Base-by-base conservation (phyloP, 306 rosid genomes). In the Inga laurina region DNA sequence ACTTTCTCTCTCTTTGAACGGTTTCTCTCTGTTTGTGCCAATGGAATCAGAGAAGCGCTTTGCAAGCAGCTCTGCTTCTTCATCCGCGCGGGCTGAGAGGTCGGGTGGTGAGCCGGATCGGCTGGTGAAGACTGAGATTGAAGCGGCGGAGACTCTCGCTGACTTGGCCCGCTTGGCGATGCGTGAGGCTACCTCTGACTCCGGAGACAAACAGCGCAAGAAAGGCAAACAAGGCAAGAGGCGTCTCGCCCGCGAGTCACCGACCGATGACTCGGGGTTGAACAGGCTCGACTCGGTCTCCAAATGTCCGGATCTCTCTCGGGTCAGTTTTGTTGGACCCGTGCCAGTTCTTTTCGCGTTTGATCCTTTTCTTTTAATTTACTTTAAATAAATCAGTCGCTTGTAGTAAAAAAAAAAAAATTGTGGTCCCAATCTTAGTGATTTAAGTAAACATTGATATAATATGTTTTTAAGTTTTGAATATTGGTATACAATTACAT, bases 71-170 rank as follows among this genome's bases (percentile, higher is more conserved):
- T 79, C 75, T 54, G 65, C 77, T 41, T 78, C 83, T 43, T 61
- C 92, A 0, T 45, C 57, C 10, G 15, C 77, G 0, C 75, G 78
- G 74, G 86, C 61, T 68, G 84, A 51, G 2, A 61, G 65, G 13
- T 66, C 74, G 30, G 54, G 65, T 19, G 21, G 79, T 30, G 88
- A 4, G 10, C 82, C 79, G 79, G 98, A 91, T 90, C 89, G 70
- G 79, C 71, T 90, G 88, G 89, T 91, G 59, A 81, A 82, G 88
- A 87, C 83, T 21, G 99, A 96, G 92, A 85, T 96, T 65, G 94
- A 94, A 87, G 99, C 97, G 83, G 99, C 99, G 48, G 98, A 92
- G 94, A 95, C 97, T 73, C 89, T 97, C 0, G 98, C 93, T 12
- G 91, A 91, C 87, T 80, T 94, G 78, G 92, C 99, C 3, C 85